Base-by-base conservation (phyloP, 2,329 filamentous ascomycete genomes). In the Coniella lustricola region DNA sequence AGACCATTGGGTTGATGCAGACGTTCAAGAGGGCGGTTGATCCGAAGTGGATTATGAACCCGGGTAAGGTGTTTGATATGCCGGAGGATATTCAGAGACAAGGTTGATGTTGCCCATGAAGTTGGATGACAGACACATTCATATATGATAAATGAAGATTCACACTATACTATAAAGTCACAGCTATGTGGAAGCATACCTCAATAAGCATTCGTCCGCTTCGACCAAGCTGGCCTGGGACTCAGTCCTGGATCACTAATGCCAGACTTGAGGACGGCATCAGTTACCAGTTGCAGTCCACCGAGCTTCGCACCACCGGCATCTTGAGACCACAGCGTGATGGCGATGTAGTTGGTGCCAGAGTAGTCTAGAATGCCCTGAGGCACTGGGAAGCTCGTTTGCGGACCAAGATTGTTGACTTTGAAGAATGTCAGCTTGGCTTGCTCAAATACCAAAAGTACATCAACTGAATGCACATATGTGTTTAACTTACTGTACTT, bases 321-420 rank as follows among this genome's bases (percentile, higher is more conserved):
- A 35, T 82, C 77, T 46, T 84, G 67, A 0, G 81, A 77, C 86
- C 85, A 90, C 14, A 91, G 60, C 20, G 75, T 79, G 4, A 91
- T 57, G 0, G 76, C 84, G 5, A 90, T 58, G 63, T 77, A 85
- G 56, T 91, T 91, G 29, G 71, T 74, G 0, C 85, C 85, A 4
- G 72, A 70, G 62, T 89, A 85, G 59, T 90, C 76, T 44, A 88
- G 67, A 18, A 90, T 72, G 18, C 85, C 84, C 65, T 88, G 77
- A 0, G 86, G 85, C 0, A 90, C 85, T 1, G 84, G 84, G 60
- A 82, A 90, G 2, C 64, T 70, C 0, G 74, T 79, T 66, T 91
- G 85, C 1, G 87, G 87, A 0, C 87, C 87, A n/a, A 90, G 72
- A 54, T 89, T 84, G 59, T 79, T 82, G n/a, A 79, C 64, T 46